These are phyloP conservation scores for Conoideocrella luteorostrata DNA, from an alignment of 2,329 filamentous ascomycete genomes.

Conservation along the genomic window DNA sequence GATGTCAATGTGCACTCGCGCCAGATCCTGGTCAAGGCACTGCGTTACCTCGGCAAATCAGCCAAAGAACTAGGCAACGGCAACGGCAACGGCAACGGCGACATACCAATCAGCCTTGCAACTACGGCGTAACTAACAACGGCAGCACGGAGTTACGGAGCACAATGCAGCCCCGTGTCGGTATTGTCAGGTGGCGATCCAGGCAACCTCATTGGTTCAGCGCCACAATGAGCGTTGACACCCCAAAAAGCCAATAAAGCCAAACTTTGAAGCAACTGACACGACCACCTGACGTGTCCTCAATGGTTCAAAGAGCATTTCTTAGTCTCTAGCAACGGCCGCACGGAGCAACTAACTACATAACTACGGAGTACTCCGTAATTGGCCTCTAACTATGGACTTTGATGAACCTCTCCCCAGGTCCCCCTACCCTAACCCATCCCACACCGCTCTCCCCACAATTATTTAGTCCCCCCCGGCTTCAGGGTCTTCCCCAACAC, in stretches of 20 bases:
- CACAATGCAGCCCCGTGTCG: too few species aligned
- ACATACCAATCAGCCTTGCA: not conserved
- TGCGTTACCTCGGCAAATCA: slow-evolving; percentile 22
- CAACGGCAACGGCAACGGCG: not conserved
- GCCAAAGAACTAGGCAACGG: not conserved
- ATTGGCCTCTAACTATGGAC: too few species aligned
- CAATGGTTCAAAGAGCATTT: too few species aligned
- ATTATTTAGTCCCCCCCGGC: not conserved
- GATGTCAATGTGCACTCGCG: slow-evolving; percentile 45
- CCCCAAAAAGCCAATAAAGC: not conserved
- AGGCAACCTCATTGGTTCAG: too few species aligned
- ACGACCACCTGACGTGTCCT: not conserved
- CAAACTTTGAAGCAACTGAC: not conserved
- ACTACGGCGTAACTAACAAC: too few species aligned
- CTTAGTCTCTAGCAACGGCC: too few species aligned
- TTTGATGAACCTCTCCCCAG: too few species aligned
- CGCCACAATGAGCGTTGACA: not conserved
- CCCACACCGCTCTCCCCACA: not conserved
- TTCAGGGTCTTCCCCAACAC: too few species aligned
- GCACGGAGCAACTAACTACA: too few species aligned
- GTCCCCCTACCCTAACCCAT: not conserved
- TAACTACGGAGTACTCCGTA: too few species aligned
- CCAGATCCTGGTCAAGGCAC: slow-evolving; percentile 39
- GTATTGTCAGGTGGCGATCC: too few species aligned
- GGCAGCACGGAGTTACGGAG: too few species aligned